phyloP scores from a whole-genome alignment of 345 rosid species.

The Heritiera littoralis region DNA sequence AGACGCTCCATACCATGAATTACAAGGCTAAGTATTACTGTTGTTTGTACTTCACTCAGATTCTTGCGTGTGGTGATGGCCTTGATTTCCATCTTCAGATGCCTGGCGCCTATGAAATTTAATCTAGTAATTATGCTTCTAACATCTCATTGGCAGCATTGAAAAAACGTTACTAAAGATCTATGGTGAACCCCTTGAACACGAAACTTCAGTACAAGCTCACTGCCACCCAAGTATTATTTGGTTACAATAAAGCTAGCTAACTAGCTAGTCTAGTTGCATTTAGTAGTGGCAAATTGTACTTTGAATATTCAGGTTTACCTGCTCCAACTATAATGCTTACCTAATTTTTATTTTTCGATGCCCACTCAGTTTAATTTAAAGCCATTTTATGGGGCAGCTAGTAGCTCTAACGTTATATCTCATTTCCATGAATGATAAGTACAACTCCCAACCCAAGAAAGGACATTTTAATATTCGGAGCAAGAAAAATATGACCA shows the following conservation, averaged over 20 bases:
- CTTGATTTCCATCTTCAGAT: neutral
- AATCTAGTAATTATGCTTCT: neutral
- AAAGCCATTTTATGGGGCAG: neutral
- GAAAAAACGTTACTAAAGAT: neutral
- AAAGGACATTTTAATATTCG: conserved; percentile 16
- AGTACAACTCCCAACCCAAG: too few species aligned
- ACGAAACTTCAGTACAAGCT: neutral
- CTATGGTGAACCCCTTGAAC: neutral
- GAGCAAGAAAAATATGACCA: conserved; percentile 20
- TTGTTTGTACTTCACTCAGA: neutral
- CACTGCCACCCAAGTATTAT: neutral
- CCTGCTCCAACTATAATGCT: conserved; percentile 55
- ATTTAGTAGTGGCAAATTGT: conserved; percentile 13
- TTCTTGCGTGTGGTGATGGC: neutral
- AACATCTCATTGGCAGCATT: neutral
- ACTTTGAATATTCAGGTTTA: conserved; percentile 34
- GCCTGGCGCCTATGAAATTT: neutral
- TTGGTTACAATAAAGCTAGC: neutral
- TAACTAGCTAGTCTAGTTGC: neutral
- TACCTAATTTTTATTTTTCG: conserved; percentile 27
- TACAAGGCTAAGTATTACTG: neutral
- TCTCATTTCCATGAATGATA: neutral
- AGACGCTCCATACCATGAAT: neutral
- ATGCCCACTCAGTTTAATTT: conserved; percentile 18
- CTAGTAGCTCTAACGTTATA: neutral